A percentile compares a stretch with the other conserved stretches of the same genome.
Evolutionary conservation across 805 yeast species (phyloP).

Genomic region (Sugiyamaella lignohabitans): DNA sequence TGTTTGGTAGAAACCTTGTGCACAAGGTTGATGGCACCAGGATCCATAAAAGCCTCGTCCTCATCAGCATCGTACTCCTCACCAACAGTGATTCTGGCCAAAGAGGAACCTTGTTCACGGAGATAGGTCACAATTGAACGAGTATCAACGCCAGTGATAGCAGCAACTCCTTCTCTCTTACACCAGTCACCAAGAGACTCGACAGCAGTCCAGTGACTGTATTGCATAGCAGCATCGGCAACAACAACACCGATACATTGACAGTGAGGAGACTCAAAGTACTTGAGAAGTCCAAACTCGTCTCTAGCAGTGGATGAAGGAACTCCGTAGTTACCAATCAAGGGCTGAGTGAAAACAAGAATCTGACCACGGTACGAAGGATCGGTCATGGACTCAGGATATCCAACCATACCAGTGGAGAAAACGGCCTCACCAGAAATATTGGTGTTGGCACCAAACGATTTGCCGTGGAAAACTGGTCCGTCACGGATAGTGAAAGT

Average conservation of each 20-base stretch:
- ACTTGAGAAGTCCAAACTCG: constrained; percentile 76
- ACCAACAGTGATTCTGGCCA: constrained; percentile 84
- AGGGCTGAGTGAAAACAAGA: constrained; percentile 91
- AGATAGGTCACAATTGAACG: constrained; percentile 86
- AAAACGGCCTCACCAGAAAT: constrained; percentile 97
- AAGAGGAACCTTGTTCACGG: constrained; percentile 93
- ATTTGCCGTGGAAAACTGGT: constrained; percentile 85
- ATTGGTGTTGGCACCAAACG: constrained; percentile 92
- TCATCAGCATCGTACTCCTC: constrained; percentile 89
- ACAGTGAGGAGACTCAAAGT: constrained; percentile 83
- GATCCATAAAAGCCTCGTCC: constrained; percentile 86
- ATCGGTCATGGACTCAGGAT: constrained; percentile 98
- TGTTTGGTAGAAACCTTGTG: constrained; percentile 91
- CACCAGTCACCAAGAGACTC: constrained; percentile 96
- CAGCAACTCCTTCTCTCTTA: constrained; percentile 91
- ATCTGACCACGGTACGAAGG: constrained; percentile 98
- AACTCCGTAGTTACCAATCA: constrained; percentile 97
- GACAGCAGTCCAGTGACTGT: constrained; percentile 99
- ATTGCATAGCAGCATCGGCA: constrained; percentile 88
- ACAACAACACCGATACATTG: constrained; percentile 97
- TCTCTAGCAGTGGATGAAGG: constrained; percentile 80
- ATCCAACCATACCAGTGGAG: constrained; percentile 96
- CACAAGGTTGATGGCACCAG: constrained; percentile 83
- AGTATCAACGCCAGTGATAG: constrained; percentile 95
- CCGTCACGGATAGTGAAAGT: constrained; percentile 88